Conservation (phyloP, 352 stramenopile species). For the Globisporangium lucens region DNA sequence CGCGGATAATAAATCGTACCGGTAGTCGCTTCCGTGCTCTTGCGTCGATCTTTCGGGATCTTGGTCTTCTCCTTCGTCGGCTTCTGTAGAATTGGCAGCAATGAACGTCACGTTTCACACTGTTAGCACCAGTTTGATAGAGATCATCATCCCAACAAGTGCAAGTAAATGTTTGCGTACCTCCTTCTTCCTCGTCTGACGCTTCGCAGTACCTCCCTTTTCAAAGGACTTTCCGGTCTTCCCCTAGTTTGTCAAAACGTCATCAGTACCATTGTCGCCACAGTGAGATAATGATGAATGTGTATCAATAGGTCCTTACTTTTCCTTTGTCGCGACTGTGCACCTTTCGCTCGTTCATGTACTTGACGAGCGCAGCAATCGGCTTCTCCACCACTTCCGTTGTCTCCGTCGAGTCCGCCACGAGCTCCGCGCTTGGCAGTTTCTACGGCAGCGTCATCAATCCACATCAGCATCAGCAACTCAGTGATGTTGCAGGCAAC, state of each 20-base stretch:
- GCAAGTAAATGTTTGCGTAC: conserved; percentile 14
- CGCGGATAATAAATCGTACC: background rate
- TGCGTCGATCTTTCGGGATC: conserved; percentile 17
- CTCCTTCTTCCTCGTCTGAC: conserved; percentile 46
- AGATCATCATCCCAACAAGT: background rate
- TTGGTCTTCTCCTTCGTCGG: conserved; percentile 19
- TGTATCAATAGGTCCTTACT: conserved; percentile 21
- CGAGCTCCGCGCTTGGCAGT: conserved; percentile 62
- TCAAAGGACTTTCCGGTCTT: conserved; percentile 36
- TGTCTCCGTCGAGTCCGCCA: conserved; percentile 45
- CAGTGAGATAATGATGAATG: background rate
- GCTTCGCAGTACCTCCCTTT: conserved; percentile 31
- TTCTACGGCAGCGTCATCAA: conserved; percentile 36
- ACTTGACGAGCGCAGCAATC: conserved; percentile 74
- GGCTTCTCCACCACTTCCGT: conserved; percentile 58
- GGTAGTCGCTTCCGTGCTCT: background rate
- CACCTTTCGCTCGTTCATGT: conserved; percentile 72
- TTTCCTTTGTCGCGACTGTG: conserved; percentile 67
- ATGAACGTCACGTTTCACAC: too few species aligned
- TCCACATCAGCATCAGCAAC: background rate
- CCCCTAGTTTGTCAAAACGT: background rate
- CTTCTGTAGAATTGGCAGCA: conserved; percentile 12
- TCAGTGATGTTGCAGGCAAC: too few species aligned
- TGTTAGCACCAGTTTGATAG: background rate
- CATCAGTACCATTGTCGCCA: background rate